Base-by-base conservation (phyloP, 768 basidiomycete species). In the Daedaleopsis sinensis region DNA sequence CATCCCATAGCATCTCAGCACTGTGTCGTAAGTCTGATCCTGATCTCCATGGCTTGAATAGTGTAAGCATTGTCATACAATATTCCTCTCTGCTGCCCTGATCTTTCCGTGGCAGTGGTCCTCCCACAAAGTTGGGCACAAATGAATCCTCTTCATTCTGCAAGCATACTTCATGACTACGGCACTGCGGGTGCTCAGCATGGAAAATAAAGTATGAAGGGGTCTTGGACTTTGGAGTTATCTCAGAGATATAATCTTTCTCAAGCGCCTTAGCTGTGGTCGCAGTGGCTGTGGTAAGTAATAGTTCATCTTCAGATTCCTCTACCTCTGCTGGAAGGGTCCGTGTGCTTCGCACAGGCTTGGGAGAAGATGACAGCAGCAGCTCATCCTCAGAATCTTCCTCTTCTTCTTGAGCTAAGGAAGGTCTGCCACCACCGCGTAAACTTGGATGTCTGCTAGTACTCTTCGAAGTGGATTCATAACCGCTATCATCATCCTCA, bases 31-130 rank as follows among this genome's bases (percentile, higher is more conserved):
- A 59, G 38, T 76, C 71, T 2, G 44, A 9, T 0, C 73, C 72
- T 16, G 62, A 62, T 32, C 74, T 59, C 74, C 75, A 75, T 2
- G 77, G 76, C 32, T 71, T 69, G 57, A 32, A 77, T 4, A 77
- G 47, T 2, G 72, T 70, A 1, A 76, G 51, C 74, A 79, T 76
- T 1, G 72, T 67, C 36, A 47, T 49, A 58, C 71, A 74, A 58
- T 76, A 77, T 19, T 70, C 70, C 43, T 76, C 75, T 15, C 70
- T 15, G 55, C 76, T 72, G 12, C 73, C 75, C 46, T 65, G 55
- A 63, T 77, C 76, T 51, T 39, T 37, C 18, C 75, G 11, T 7
- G 75, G 76, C 18, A 77, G 53, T 5, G 59, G 19, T 27, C 46
- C 65, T 2, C 74, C 75, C 11, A 72, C 54, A 63, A 78, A 74